Conservation (phyloP, 2,329 filamentous ascomycete species). For the Cytospora paraplurivora region DNA sequence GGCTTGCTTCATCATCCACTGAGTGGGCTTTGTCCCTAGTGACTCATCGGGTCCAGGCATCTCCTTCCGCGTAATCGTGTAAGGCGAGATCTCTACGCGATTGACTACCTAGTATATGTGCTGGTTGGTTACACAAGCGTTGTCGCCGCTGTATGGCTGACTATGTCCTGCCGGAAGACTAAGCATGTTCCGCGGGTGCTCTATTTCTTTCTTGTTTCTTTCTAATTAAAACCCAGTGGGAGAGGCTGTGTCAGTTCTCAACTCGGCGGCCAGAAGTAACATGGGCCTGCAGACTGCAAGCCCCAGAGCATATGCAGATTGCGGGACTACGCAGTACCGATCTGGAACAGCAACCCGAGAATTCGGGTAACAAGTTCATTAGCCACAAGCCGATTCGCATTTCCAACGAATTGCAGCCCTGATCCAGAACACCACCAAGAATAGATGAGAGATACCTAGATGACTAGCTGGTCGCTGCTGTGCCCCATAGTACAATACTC, state of each 20-base stretch:
- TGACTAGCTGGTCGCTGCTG: constrained; percentile 18
- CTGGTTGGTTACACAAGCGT: neutral
- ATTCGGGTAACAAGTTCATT: constrained; percentile 25
- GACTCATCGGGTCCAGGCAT: neutral
- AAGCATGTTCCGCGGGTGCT: constrained; percentile 4
- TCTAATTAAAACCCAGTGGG: constrained; percentile 5
- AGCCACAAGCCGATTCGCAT: constrained; percentile 23
- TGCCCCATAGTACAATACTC: constrained; percentile 5
- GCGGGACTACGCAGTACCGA: constrained; percentile 22
- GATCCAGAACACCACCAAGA: constrained; percentile 17
- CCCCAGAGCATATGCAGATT: constrained; percentile 15
- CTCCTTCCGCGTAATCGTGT: neutral
- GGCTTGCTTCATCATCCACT: neutral
- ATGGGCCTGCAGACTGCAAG: constrained; percentile 24
- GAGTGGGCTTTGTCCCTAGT: neutral
- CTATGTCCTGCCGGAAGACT: neutral
- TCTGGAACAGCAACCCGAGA: constrained; percentile 29
- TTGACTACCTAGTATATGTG: neutral
- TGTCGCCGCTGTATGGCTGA: neutral
- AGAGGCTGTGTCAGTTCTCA: constrained; percentile 26
- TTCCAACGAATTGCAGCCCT: constrained; percentile 21
- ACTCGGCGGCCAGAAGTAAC: constrained; percentile 5
- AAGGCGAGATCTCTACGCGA: neutral
- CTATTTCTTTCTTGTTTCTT: neutral
- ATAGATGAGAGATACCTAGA: constrained; percentile 10